A percentile compares a stretch with the other conserved stretches of the same genome.
Conservation (phyloP, 1,284 basidiomycete genomes). For the Heterobasidion parviporum region DNA sequence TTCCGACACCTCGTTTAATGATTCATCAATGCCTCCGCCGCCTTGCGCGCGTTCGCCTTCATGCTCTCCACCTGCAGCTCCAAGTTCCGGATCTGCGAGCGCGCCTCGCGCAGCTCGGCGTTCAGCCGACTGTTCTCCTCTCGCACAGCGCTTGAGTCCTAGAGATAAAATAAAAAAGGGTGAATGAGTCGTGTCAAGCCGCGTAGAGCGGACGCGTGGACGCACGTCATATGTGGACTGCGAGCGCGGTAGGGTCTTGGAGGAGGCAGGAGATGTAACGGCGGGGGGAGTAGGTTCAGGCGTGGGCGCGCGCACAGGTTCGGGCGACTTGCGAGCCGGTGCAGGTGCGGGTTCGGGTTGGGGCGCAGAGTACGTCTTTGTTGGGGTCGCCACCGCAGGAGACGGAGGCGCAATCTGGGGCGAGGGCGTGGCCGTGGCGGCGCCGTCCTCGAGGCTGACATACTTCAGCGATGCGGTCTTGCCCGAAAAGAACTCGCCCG, state of each 20-base stretch:
- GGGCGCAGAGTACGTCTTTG: conserved; percentile 23
- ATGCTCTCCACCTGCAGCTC: conserved; percentile 78
- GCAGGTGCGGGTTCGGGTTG: conserved; percentile 23
- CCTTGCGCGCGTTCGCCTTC: conserved; percentile 66
- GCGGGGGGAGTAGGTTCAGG: conserved; percentile 10
- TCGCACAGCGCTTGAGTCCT: conserved; percentile 20
- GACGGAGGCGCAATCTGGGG: conserved; percentile 19
- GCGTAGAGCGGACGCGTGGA: neutral
- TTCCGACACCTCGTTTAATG: neutral
- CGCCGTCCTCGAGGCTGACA: conserved; percentile 55
- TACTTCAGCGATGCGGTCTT: conserved; percentile 70
- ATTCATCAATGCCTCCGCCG: conserved; percentile 22
- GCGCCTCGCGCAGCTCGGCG: conserved; percentile 64
- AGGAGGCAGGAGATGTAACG: conserved; percentile 4
- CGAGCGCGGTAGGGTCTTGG: conserved; percentile 12
- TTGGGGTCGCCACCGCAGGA: conserved; percentile 9
- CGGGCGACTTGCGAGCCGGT: conserved; percentile 20
- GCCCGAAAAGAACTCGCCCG: conserved; percentile 83
- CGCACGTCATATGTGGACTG: conserved; percentile 1
- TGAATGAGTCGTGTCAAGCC: neutral
- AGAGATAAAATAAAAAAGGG: neutral
- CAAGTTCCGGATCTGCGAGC: conserved; percentile 71
- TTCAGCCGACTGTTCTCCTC: conserved; percentile 58
- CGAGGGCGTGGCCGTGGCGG: conserved; percentile 30
- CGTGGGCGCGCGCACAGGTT: conserved; percentile 20